phyloP scores from a whole-genome alignment of 1,284 basidiomycete species.

The Fomitopsis palustris region DNA sequence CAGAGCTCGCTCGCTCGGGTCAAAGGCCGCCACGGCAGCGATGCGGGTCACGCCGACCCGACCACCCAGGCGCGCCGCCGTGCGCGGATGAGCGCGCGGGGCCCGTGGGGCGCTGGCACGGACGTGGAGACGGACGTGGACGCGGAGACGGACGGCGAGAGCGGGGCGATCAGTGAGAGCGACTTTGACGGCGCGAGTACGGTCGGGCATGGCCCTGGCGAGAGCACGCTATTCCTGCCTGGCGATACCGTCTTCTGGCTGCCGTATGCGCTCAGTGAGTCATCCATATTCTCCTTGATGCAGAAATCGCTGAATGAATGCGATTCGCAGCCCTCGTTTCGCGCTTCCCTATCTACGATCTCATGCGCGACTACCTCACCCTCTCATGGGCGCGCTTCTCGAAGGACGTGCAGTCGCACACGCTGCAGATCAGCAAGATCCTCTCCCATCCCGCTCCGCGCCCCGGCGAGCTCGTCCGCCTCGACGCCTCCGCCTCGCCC shows the following conservation, averaged over 20 bases:
- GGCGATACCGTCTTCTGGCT: slow-evolving; percentile 92
- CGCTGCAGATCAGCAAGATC: slow-evolving; percentile 81
- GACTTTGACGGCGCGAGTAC: slow-evolving; percentile 78
- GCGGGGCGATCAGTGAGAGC: slow-evolving; percentile 74
- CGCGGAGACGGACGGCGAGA: slow-evolving; percentile 53
- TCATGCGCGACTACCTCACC: slow-evolving; percentile 90
- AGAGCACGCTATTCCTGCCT: slow-evolving; percentile 81
- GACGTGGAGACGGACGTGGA: slow-evolving; percentile 43
- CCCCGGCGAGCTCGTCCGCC: slow-evolving; percentile 79
- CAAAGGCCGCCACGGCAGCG: slow-evolving; percentile 52
- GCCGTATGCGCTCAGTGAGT: slow-evolving; percentile 84
- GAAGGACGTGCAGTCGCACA: slow-evolving; percentile 87
- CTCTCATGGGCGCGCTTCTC: slow-evolving; percentile 91
- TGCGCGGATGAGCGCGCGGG: slow-evolving; percentile 53
- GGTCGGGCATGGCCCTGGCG: slow-evolving; percentile 73
- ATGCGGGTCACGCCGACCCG: slow-evolving; percentile 45
- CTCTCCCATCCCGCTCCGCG: slow-evolving; percentile 82
- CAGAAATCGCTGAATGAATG: neutral
- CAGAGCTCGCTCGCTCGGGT: slow-evolving; percentile 61
- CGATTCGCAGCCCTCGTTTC: slow-evolving; percentile 72
- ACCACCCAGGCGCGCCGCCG: slow-evolving; percentile 50
- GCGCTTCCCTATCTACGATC: slow-evolving; percentile 87
- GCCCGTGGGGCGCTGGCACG: slow-evolving; percentile 53
- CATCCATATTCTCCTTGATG: slow-evolving; percentile 5
- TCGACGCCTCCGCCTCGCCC: slow-evolving; percentile 66